phyloP scores from a whole-genome alignment of 1,139 yeast species.

The Geotrichum bryndzae region DNA sequence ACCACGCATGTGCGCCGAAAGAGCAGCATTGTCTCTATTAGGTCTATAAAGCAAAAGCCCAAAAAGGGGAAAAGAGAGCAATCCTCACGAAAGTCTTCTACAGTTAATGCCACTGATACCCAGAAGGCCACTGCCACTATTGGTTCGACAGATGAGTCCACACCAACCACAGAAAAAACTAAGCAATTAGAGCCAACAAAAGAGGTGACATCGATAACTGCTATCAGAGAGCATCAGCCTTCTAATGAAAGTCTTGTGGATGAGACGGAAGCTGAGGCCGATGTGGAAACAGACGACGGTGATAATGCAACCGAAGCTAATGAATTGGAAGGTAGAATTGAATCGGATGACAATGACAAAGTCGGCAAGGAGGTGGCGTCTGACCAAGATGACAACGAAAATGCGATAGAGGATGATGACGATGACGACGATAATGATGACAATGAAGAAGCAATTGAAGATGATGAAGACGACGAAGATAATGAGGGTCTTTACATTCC shows the following conservation, averaged over 20 bases:
- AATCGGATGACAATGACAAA: neutral
- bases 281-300: neutral
- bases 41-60: neutral
- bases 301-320: neutral
- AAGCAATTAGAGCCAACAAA: neutral
- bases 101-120: neutral
- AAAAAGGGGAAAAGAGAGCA: neutral
- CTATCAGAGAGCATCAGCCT: neutral
- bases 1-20: conserved; percentile 6
- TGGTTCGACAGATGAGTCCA: neutral
- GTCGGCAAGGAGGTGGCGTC: neutral
- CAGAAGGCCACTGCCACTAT: neutral
- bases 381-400: conserved; percentile 14
- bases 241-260: neutral
- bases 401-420: conserved; percentile 15
- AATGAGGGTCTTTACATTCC: conserved; percentile 61
- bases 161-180: neutral
- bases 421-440: conserved; percentile 25
- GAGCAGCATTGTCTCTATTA: neutral
- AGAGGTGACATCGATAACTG: neutral
- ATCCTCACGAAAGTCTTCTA: neutral
- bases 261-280: neutral
- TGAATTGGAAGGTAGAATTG: neutral
- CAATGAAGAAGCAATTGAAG: conserved; percentile 28
- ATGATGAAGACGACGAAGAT: conserved; percentile 28